Evolutionary conservation across 2,329 filamentous ascomycete species (phyloP).

Genomic region (Aspergillus neoniger): DNA sequence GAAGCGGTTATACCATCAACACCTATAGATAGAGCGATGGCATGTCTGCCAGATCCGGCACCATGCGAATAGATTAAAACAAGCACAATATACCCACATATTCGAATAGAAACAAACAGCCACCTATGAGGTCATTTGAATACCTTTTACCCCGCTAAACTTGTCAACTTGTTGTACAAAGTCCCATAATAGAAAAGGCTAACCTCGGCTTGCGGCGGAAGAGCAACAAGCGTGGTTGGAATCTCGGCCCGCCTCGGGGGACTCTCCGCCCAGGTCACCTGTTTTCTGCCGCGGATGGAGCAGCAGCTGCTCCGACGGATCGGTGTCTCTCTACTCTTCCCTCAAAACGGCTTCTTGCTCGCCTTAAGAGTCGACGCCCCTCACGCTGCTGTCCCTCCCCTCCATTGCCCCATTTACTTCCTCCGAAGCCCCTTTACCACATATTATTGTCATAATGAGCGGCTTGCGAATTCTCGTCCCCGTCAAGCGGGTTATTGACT

Average conservation of each 20-base stretch:
- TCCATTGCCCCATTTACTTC: slow-evolving; percentile 14
- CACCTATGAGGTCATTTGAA: background rate
- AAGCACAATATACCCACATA: background rate
- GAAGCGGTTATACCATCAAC: background rate
- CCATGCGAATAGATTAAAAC: background rate
- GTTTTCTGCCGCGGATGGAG: slow-evolving; percentile 20
- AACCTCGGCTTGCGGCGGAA: slow-evolving; percentile 38
- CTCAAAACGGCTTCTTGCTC: slow-evolving; percentile 6
- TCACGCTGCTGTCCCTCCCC: background rate
- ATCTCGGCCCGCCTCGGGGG: slow-evolving; percentile 38
- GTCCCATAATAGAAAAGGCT: slow-evolving; percentile 14
- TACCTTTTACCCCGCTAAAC: no score
- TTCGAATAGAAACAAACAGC: background rate
- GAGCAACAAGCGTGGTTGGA: slow-evolving; percentile 21
- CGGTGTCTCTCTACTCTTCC: slow-evolving; percentile 18
- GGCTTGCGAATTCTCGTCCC: slow-evolving; percentile 73
- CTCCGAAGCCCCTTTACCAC: slow-evolving; percentile 2
- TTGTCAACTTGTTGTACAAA: background rate
- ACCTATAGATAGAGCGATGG: background rate
- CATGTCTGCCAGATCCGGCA: no score
- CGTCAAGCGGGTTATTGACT: slow-evolving; percentile 83
- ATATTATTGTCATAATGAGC: slow-evolving; percentile 42
- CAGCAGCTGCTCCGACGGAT: slow-evolving; percentile 20
- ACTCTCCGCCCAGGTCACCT: slow-evolving; percentile 34
- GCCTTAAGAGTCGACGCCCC: background rate